Base-by-base conservation (phyloP, 495 filamentous ascomycete genomes). In the Terfezia claveryi region DNA sequence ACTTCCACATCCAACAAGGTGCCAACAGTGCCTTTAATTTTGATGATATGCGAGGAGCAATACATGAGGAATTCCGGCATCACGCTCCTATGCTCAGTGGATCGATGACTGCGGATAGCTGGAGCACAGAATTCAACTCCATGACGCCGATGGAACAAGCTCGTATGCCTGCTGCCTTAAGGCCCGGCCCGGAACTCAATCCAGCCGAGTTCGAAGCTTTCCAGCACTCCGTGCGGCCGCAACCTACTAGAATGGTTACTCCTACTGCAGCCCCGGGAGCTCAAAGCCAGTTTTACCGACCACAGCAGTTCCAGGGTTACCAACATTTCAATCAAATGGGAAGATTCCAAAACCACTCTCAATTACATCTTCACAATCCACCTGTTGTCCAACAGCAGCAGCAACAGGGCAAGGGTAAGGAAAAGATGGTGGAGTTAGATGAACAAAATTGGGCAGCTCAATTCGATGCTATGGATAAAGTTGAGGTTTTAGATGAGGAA, bases 371-470 rank as follows among this genome's bases (percentile, higher is more conserved):
- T 50, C 74, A 71, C 62, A 68, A 67, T 59, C 69, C 61, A 59
- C 67, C 59, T 59, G 70, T 59, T 62, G 66, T 32, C 27, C 27
- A 32, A 32, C 67, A 65, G 36, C 57, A 62, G 10, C 67, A 72
- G 53, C 66, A 68, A 27, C 70, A 76, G 59, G 56, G 52, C 32
- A 95, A 96, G 69, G 88, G 87, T 37, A 95, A 94, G 68, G 82
- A 76, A 4, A 80, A 87, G 60, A 81, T 98, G 70, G 78, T 94
- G 4, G 92, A 96, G 71, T 76, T 96, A 27, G 85, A 94, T 63
- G 87, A 96, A 57, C 74, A 80, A 61, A 81, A 91, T 56, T 99
- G 92, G 91, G 91, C 96, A 69, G 81, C 82, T 57, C 87, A 96
- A 64, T 99, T 99, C 64, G 80, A 81, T 49, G 77, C 89, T 70